Conservation (phyloP, 345 rosid species). For the Eucalyptus sp. region DNA sequence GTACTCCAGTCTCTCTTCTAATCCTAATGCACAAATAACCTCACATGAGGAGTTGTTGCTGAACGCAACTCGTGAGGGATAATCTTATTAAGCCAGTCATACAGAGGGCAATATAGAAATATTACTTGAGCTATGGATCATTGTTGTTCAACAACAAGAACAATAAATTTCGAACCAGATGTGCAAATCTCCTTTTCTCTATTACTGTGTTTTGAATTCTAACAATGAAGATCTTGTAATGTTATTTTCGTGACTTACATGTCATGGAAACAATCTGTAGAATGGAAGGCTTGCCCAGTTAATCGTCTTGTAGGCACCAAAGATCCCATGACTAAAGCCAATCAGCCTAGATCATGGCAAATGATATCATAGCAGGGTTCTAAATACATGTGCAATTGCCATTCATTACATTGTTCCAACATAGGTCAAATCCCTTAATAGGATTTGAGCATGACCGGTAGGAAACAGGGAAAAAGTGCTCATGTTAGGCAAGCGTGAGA, state of each 20-base stretch:
- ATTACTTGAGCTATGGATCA: too few relatives aligned
- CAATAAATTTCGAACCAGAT: too few relatives aligned
- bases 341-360: background rate
- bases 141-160: too few relatives aligned
- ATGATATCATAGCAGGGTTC: background rate
- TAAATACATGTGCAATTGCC: background rate
- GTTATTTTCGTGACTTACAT: background rate
- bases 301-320: background rate
- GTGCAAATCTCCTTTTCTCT: too few relatives aligned
- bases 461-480: background rate
- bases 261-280: background rate
- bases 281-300: background rate
- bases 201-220: too few relatives aligned
- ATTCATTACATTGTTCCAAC: background rate
- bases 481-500: background rate
- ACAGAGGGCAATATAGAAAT: too few relatives aligned
- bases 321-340: background rate
- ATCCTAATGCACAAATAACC: too few relatives aligned
- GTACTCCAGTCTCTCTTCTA: fast-evolving
- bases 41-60: too few relatives aligned
- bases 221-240: too few relatives aligned
- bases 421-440: background rate
- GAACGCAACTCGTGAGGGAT: too few relatives aligned
- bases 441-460: background rate
- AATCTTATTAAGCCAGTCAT: too few relatives aligned